Base-by-base conservation (phyloP, 2,329 filamentous ascomycete genomes). In the Pestalotiopsis sp. region DNA sequence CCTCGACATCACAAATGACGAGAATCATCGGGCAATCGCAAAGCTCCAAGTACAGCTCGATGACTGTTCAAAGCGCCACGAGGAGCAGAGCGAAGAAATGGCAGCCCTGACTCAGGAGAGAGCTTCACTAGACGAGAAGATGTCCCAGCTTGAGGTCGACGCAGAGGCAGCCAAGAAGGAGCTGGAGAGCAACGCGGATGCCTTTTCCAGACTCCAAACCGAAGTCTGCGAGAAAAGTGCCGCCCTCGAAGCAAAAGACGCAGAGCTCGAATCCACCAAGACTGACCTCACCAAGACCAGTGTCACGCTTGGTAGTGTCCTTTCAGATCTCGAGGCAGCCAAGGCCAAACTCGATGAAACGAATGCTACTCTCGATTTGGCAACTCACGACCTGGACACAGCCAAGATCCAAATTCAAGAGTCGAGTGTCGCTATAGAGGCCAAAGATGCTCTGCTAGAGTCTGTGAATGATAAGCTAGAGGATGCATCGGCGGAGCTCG, bases 1-100 rank as follows among this genome's bases (percentile, higher is more conserved):
- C 2, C 63, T 68, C 25, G 62, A 61, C 57, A 68, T 68, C 57
- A 68, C 67, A 3, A 68, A 68, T 20, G 67, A 68, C 6, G 63
- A 68, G 27, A 68, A 68, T 9, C 25, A 56, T 41, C 59, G 61
- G 38, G 39, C 67, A 9, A 52, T 66, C 58, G 41, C 63, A 25
- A 31, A 45, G 39, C 58, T 68, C 25, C 67, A 68, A 38, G 49
- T 60, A 57, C 63, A 66, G 27, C 63, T 68, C 17, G 67, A 59
- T 20, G 67, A 68, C 14, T 61, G 20, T 36, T 25, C 62, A 27
- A 59, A 66, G 39, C 67, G 67, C 20, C 25, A 41, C 39, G 63
- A 64, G 11, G 67, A 68, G 7, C 63, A 61, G 58, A 36, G 14
- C 39, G n/a, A 31, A 14, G 64, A 39, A 39, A 39, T 68, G 11